Percentiles rank a stretch among this genome's conserved stretches.
These are phyloP conservation scores for Phylloporus rhodoxanthus DNA, from an alignment of 768 basidiomycete species.

Conservation along the genomic window DNA sequence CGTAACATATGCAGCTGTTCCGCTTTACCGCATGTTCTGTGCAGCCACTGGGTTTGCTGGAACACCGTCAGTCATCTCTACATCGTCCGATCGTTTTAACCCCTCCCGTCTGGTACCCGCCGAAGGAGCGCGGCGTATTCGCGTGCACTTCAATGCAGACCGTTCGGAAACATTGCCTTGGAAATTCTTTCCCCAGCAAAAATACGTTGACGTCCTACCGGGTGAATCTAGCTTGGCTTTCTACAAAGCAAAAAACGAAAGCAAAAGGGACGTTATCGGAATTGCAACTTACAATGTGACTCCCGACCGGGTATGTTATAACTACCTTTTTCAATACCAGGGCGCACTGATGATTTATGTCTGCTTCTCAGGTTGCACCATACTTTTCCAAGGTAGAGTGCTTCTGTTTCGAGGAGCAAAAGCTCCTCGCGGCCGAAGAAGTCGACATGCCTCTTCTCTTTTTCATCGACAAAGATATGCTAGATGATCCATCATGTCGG, in stretches of 20 bases:
- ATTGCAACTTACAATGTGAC: constrained; percentile 99
- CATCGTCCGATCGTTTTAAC: constrained; percentile 57
- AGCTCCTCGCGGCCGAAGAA: constrained; percentile 88
- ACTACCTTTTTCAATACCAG: neutral
- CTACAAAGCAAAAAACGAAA: constrained; percentile 86
- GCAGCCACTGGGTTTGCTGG: constrained; percentile 96
- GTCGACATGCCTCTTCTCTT: constrained; percentile 98
- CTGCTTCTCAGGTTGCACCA: constrained; percentile 69
- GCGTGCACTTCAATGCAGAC: constrained; percentile 95
- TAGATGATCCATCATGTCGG: constrained; percentile 86
- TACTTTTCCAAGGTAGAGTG: constrained; percentile 99
- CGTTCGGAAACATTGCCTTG: constrained; percentile 85
- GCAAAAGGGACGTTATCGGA: constrained; percentile 85
- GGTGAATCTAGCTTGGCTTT: constrained; percentile 97
- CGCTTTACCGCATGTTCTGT: constrained; percentile 96
- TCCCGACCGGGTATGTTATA: constrained; percentile 75
- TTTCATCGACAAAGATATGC: constrained; percentile 96
- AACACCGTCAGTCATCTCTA: constrained; percentile 81
- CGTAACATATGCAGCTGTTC: constrained; percentile 94
- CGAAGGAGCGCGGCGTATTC: constrained; percentile 66
- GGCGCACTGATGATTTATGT: neutral
- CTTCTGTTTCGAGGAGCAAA: constrained; percentile 99
- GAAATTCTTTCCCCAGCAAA: constrained; percentile 89
- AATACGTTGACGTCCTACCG: constrained; percentile 82
- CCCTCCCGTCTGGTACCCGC: constrained; percentile 80